A percentile compares a stretch with the other conserved stretches of the same genome.
Conservation (phyloP, 768 basidiomycete genomes). For the Lactifluus volemus region DNA sequence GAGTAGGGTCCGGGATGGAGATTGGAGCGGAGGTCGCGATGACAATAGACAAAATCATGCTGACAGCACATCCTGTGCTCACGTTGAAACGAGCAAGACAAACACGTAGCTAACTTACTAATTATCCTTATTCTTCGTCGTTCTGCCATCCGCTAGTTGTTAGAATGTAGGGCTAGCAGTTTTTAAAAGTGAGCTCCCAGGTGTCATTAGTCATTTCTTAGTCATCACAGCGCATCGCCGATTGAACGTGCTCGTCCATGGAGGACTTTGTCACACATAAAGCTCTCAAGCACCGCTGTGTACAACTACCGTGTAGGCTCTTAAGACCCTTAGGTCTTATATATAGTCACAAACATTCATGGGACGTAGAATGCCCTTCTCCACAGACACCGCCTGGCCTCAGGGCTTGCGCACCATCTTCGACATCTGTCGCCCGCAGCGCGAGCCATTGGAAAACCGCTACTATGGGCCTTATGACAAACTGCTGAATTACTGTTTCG, state of each 20-base stretch:
- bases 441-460: too few species aligned
- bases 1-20: slow-evolving; percentile 11
- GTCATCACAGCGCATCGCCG: slow-evolving; percentile 33
- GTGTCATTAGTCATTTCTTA: too few species aligned
- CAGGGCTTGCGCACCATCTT: background rate
- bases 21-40: slow-evolving; percentile 26
- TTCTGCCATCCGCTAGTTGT: background rate
- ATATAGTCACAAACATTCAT: too few species aligned
- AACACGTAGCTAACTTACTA: background rate
- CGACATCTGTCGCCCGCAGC: background rate
- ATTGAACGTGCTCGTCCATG: too few species aligned
- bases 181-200: too few species aligned
- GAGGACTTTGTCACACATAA: too few species aligned
- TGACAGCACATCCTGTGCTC: slow-evolving; percentile 12
- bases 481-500: background rate
- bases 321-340: too few species aligned
- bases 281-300: too few species aligned
- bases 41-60: slow-evolving; percentile 23
- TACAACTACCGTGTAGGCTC: too few species aligned
- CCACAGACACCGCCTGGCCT: background rate
- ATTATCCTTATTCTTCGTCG: background rate
- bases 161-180: too few species aligned
- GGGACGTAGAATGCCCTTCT: too few species aligned
- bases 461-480: background rate
- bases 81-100: background rate